Evolutionary conservation across 2,329 filamentous ascomycete species (phyloP).

Genomic region (Aspergillus melleus): DNA sequence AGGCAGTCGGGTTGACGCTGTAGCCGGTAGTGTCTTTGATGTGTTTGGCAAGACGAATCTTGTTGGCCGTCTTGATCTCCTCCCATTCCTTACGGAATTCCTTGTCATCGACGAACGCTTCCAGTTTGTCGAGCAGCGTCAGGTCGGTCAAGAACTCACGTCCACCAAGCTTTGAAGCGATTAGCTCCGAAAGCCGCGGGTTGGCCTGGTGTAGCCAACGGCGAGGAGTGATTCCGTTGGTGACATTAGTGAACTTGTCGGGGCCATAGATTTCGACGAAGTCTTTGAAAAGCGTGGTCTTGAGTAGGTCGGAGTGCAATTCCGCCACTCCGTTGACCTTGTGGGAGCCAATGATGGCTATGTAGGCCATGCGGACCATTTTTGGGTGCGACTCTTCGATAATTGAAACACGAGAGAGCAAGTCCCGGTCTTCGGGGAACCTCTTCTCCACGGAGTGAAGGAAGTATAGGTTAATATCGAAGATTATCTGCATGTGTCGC

Average conservation of each 20-base stretch:
- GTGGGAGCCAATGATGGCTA: slow-evolving; percentile 95
- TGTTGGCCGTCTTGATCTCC: slow-evolving; percentile 96
- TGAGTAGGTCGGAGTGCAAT: slow-evolving; percentile 95
- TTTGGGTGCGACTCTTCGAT: slow-evolving; percentile 96
- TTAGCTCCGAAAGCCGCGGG: slow-evolving; percentile 84
- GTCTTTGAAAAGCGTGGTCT: slow-evolving; percentile 99
- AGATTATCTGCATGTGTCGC: slow-evolving; percentile 94
- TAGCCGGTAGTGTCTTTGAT: slow-evolving; percentile 81
- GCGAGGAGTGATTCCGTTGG: slow-evolving; percentile 94
- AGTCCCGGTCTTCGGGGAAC: slow-evolving; percentile 85
- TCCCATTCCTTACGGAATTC: slow-evolving; percentile 92
- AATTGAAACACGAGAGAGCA: slow-evolving; percentile 86
- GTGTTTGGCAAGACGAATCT: slow-evolving; percentile 84
- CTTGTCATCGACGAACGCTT: slow-evolving; percentile 80
- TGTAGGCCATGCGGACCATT: slow-evolving; percentile 96
- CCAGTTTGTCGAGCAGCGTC: slow-evolving; percentile 80
- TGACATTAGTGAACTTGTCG: slow-evolving; percentile 98
- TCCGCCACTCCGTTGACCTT: slow-evolving; percentile 99
- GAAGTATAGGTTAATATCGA: slow-evolving; percentile 96
- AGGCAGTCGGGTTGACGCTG: slow-evolving; percentile 77
- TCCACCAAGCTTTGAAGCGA: slow-evolving; percentile 83
- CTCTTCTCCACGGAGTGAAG: slow-evolving; percentile 84
- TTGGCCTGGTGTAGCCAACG: slow-evolving; percentile 98
- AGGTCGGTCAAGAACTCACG: slow-evolving; percentile 87
- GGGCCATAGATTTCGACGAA: slow-evolving; percentile 93